A percentile compares a stretch with the other conserved stretches of the same genome.
These are phyloP conservation scores for Tricholoma flavovirens DNA, from an alignment of 768 basidiomycete genomes.

Conservation along the genomic window DNA sequence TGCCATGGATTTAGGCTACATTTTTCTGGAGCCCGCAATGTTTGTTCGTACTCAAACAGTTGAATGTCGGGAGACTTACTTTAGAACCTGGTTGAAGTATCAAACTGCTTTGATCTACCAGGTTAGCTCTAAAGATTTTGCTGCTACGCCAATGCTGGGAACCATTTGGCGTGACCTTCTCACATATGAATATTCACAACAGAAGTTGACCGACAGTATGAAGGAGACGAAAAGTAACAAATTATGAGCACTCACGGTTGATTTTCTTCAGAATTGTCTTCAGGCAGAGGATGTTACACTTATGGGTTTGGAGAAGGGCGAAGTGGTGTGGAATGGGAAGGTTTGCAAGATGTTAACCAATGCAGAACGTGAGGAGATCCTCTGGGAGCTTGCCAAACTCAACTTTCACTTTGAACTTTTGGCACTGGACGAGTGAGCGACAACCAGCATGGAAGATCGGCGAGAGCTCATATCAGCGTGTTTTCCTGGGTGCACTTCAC, in stretches of 20 bases:
- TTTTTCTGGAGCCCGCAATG: constrained; percentile 1
- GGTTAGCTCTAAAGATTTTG: not conserved
- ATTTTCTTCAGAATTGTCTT: constrained; percentile 3
- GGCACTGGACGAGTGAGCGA: constrained; percentile 7
- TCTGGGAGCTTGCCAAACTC: constrained; percentile 2
- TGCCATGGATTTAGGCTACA: constrained; percentile 1
- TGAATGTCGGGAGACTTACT: not conserved
- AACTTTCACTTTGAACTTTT: constrained; percentile 6
- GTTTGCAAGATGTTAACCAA: not conserved
- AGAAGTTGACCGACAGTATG: not conserved
- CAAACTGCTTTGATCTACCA: not conserved
- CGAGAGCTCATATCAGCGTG: constrained; percentile 2
- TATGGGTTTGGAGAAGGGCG: not conserved
- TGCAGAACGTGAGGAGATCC: not conserved
- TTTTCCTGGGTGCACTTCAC: constrained; percentile 1
- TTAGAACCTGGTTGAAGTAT: constrained; percentile 3
- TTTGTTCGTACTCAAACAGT: not conserved
- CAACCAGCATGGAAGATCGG: not conserved
- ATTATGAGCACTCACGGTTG: not conserved
- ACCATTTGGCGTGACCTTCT: not conserved
- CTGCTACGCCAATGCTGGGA: not conserved
- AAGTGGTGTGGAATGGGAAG: not conserved
- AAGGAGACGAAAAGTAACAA: not conserved
- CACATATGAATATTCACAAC: not conserved
- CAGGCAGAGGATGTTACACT: not conserved